phyloP scores from a whole-genome alignment of 2,329 filamentous ascomycete genomes.

The Colletotrichum chlorophyti region DNA sequence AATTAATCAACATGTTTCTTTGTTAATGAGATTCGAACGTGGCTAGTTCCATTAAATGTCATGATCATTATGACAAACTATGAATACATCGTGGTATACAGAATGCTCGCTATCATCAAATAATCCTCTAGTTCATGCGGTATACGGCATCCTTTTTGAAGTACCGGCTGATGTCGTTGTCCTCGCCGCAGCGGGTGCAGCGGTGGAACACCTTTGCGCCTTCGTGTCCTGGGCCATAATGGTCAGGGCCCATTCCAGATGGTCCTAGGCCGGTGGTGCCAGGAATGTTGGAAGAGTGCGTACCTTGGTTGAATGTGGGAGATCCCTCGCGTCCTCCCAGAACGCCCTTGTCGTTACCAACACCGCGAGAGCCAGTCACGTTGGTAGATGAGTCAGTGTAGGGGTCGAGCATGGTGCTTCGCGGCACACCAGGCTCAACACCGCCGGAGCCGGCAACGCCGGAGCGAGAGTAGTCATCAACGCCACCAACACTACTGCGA shows the following conservation, averaged over 20 bases:
- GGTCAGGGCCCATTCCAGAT: slow-evolving; percentile 20
- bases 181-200: slow-evolving; percentile 25
- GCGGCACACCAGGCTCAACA: slow-evolving; percentile 20
- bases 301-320: slow-evolving; percentile 18
- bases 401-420: slow-evolving; percentile 28
- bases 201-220: slow-evolving; percentile 30
- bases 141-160: slow-evolving; percentile 30
- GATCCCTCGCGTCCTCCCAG: slow-evolving; percentile 12
- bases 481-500: neutral
- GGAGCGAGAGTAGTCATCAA: slow-evolving; percentile 1
- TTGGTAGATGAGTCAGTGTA: slow-evolving; percentile 8
- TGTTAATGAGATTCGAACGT: neutral
- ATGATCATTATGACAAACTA: slow-evolving; percentile 17
- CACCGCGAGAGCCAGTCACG: neutral
- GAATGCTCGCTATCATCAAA: neutral
- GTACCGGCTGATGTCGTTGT: slow-evolving; percentile 31
- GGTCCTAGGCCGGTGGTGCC: slow-evolving; percentile 7
- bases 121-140: slow-evolving; percentile 13
- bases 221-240: slow-evolving; percentile 29
- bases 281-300: neutral
- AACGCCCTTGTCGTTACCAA: neutral
- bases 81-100: slow-evolving; percentile 8
- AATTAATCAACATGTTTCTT: slow-evolving; percentile 35
- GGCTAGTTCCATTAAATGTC: neutral
- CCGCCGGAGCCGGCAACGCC: neutral